phyloP scores from a whole-genome alignment of 2,329 filamentous ascomycete genomes.

The Balansia obtecta region DNA sequence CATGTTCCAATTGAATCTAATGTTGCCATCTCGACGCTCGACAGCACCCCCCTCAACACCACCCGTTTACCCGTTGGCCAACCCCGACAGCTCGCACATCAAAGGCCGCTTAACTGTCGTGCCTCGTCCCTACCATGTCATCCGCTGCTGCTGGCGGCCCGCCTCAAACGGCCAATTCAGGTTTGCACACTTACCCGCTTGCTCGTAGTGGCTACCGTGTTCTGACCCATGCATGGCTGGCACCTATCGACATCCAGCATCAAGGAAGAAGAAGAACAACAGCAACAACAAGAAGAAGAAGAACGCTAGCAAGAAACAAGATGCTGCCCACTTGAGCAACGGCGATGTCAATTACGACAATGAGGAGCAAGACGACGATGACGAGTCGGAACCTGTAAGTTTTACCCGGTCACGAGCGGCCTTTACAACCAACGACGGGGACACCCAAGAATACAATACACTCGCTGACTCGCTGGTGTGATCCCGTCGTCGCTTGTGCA shows the following conservation, averaged over 20 bases:
- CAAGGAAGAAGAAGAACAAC: slow-evolving; percentile 47
- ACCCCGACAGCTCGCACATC: slow-evolving; percentile 6
- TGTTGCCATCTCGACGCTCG: slow-evolving; percentile 1
- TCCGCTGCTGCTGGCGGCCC: slow-evolving; percentile 24
- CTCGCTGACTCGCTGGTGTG: slow-evolving; percentile 8
- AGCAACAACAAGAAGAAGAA: slow-evolving; percentile 48
- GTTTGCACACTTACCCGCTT: slow-evolving; percentile 15
- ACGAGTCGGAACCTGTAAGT: slow-evolving; percentile 25
- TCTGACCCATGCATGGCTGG: slow-evolving; percentile 15
- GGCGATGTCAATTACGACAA: slow-evolving; percentile 20
- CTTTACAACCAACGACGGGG: neutral
- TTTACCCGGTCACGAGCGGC: neutral
- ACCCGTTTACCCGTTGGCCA: slow-evolving; percentile 9
- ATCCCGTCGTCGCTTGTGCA: slow-evolving; percentile 8
- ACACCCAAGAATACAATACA: neutral
- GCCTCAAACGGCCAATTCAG: slow-evolving; percentile 22
- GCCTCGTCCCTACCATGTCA: slow-evolving; percentile 23
- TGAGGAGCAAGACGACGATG: slow-evolving; percentile 30
- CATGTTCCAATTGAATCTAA: neutral
- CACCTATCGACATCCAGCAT: slow-evolving; percentile 17
- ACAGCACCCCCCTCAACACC: slow-evolving; percentile 8
- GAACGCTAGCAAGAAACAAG: slow-evolving; percentile 36
- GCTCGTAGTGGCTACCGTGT: slow-evolving; percentile 15
- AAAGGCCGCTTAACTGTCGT: slow-evolving; percentile 4
- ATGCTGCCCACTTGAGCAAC: slow-evolving; percentile 22